Conservation (phyloP, 106 monocot species). For the Alisma plantagoaquatica region DNA sequence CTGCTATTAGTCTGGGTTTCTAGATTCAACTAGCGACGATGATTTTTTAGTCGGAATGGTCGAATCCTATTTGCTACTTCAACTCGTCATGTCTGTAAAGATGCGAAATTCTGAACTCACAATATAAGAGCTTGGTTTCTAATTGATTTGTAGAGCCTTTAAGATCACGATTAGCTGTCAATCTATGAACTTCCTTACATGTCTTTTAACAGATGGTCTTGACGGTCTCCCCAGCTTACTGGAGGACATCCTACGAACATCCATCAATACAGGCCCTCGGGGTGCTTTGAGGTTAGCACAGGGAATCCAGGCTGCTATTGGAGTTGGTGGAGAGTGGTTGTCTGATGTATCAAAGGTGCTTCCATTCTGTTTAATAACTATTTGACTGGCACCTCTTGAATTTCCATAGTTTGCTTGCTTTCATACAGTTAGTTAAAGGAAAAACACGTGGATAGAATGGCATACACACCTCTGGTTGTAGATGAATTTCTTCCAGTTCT, state of each 20-base stretch:
- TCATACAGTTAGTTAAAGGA: no score
- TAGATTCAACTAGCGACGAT: not conserved
- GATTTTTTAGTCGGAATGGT: not conserved
- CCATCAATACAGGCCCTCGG: slow-evolving; percentile 84
- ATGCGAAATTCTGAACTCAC: not conserved
- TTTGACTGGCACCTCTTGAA: no score
- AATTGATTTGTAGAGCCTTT: not conserved
- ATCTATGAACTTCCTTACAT: not conserved
- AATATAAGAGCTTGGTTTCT: not conserved
- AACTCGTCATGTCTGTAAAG: not conserved
- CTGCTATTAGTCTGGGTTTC: not conserved
- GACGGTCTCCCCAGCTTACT: slow-evolving; percentile 70
- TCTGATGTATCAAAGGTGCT: slow-evolving; percentile 74
- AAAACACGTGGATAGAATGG: no score
- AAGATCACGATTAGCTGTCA: no score
- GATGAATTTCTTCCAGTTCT: no score
- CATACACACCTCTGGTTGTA: no score
- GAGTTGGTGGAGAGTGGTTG: slow-evolving; percentile 91
- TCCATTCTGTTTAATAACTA: no score
- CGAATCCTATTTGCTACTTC: not conserved
- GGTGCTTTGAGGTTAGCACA: slow-evolving; percentile 77
- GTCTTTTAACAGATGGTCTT: slow-evolving; percentile 52
- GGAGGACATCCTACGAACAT: slow-evolving; percentile 81
- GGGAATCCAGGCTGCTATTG: slow-evolving; percentile 85
- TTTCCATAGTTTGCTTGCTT: no score